Evolutionary conservation across 73 alveolate genomes (phyloP).

Genomic region (Paramecium tetraurelia): DNA sequence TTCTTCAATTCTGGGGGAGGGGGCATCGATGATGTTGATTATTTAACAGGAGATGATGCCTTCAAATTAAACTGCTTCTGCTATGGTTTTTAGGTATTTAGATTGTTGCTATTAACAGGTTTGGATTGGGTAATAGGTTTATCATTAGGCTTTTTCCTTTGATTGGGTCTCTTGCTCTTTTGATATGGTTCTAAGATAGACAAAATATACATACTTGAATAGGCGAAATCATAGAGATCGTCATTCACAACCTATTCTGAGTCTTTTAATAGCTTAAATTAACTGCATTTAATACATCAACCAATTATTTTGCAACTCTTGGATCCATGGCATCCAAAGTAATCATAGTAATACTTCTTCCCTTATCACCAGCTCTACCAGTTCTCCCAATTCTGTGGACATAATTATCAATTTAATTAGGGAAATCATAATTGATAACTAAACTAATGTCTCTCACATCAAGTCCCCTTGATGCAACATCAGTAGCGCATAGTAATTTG

Average conservation of each 20-base stretch:
- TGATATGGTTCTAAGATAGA: not conserved
- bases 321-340: slow-evolving; percentile 65
- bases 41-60: not conserved
- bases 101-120: not conserved
- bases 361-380: slow-evolving; percentile 93
- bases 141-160: not conserved
- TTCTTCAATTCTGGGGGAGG: slow-evolving; percentile 34
- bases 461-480: slow-evolving; percentile 93
- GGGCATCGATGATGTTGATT: not conserved
- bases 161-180: not conserved
- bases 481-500: slow-evolving; percentile 88
- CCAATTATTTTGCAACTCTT: slow-evolving; percentile 51
- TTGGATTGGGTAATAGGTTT: not conserved
- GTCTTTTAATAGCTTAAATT: slow-evolving; percentile 11
- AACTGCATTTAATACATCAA: slow-evolving; percentile 41
- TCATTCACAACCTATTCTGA: slow-evolving; percentile 65
- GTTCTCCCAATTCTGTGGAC: slow-evolving; percentile 96
- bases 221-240: slow-evolving; percentile 59
- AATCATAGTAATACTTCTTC: slow-evolving; percentile 67
- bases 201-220: not conserved
- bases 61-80: not conserved
- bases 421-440: slow-evolving; percentile 94
- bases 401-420: slow-evolving; percentile 88
- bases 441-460: slow-evolving; percentile 84
- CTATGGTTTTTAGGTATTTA: not conserved